Base-by-base conservation (phyloP, 148 eudicot genomes). In the Camellia japonica region DNA sequence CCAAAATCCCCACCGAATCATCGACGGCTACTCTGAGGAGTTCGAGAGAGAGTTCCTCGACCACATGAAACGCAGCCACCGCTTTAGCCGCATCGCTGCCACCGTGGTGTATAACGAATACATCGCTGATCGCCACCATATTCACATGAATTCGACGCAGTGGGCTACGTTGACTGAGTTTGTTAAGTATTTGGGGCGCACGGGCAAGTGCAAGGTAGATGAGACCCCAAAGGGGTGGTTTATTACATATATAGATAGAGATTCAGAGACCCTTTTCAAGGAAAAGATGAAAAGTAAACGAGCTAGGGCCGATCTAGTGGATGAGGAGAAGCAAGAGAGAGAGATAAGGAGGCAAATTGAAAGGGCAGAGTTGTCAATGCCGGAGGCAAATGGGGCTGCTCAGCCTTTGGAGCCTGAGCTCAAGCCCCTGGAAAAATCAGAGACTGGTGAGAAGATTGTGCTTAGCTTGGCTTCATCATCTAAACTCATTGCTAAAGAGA, bases 181-280 rank as follows among this genome's bases (percentile, higher is more conserved):
- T 80, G 91, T 93, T 0, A 90, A 92, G 93, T 80, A 96, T 77
- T 83, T 96, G 77, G 98, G 99, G 3, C 77, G 83, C 20, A 86
- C 89, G 0, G 97, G 95, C 3, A 90, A 94, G 93, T 97, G 95
- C 65, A 92, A 94, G 86, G 95, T 94, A 2, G 98, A 97, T 42
- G 98, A 91, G 79, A 94, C 99, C 0, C 91, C 97, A 0, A 92
- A 94, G 43, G 99, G 98, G 1, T 94, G 95, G 97, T 97, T 94
- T 79, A 91, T 96, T 41, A 92, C 95, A 0, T 96, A 94, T n/a
- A 89, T 94, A 38, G 98, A 96, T 80, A 70, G 95, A 18, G 98
- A 93, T 81, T 96, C 98, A 0, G 99, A 96, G 89, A 89, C 97
- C 0, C 84, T 93, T n/a, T 96, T 92, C 70, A 96, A 92, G 91